Evolutionary conservation across 2,329 filamentous ascomycete genomes (phyloP).

Genomic region (Exserohilum rostratum): DNA sequence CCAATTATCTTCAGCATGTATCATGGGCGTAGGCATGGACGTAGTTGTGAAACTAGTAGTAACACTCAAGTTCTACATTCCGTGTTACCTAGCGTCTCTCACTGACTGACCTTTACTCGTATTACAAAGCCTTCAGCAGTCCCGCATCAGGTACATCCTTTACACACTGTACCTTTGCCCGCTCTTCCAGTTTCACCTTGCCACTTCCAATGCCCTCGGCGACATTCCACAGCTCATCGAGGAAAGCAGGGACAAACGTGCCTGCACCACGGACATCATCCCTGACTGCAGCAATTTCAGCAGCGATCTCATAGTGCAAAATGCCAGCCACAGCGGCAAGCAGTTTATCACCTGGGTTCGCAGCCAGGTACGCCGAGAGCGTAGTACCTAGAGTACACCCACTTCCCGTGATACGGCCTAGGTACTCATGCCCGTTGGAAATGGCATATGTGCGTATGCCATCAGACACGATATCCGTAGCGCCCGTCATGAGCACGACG

Average conservation of each 20-base stretch:
- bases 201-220: constrained; percentile 22
- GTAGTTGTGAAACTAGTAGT: no score
- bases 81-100: no score
- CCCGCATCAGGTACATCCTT: constrained; percentile 27
- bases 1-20: no score
- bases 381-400: constrained; percentile 87
- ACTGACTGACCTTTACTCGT: background rate
- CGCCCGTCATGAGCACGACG: constrained; percentile 82
- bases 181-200: constrained; percentile 11
- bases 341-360: constrained; percentile 51
- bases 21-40: no score
- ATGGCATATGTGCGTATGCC: constrained; percentile 71
- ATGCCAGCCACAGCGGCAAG: constrained; percentile 74
- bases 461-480: constrained; percentile 77
- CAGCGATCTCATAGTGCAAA: constrained; percentile 78
- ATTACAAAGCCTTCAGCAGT: constrained; percentile 22
- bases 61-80: no score
- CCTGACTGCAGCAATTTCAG: constrained; percentile 67
- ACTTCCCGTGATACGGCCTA: constrained; percentile 73
- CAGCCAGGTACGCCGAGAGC: constrained; percentile 74
- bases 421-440: constrained; percentile 75
- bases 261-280: constrained; percentile 77
- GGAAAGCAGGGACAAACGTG: constrained; percentile 82
- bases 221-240: constrained; percentile 68
- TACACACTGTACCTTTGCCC: constrained; percentile 26